Evolutionary conservation across 2,329 filamentous ascomycete genomes (phyloP).

Genomic region (Lachnellula occidentalis): DNA sequence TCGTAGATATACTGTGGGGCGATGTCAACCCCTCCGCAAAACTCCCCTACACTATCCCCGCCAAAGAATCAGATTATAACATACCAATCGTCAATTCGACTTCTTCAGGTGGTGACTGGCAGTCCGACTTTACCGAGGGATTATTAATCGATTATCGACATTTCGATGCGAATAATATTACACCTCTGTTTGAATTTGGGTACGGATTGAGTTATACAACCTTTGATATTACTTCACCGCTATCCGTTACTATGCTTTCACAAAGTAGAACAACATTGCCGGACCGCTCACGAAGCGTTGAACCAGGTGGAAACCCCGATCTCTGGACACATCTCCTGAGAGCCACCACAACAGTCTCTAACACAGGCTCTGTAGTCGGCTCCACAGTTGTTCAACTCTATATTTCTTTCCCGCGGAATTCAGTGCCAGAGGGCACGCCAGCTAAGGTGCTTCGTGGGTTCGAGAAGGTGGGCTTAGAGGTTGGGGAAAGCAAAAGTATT

Average conservation of each 20-base stretch:
- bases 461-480: slow-evolving; percentile 46
- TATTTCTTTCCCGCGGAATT: slow-evolving; percentile 8
- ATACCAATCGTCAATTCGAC: slow-evolving; percentile 42
- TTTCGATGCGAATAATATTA: slow-evolving; percentile 55
- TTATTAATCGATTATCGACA: slow-evolving; percentile 73
- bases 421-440: slow-evolving; percentile 36
- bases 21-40: slow-evolving; percentile 45
- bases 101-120: slow-evolving; percentile 13
- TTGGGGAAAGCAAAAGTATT: slow-evolving; percentile 40
- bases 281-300: slow-evolving; percentile 35
- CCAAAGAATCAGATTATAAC: slow-evolving; percentile 47
- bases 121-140: slow-evolving; percentile 69
- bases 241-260: slow-evolving; percentile 28
- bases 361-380: slow-evolving; percentile 40
- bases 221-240: slow-evolving; percentile 46
- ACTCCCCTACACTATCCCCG: slow-evolving; percentile 54
- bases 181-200: slow-evolving; percentile 73
- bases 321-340: slow-evolving; percentile 48
- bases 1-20: slow-evolving; percentile 57
- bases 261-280: slow-evolving; percentile 36
- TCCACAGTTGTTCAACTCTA: slow-evolving; percentile 30
- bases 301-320: slow-evolving; percentile 48
- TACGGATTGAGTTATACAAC: slow-evolving; percentile 74
- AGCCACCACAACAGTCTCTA: slow-evolving; percentile 43
- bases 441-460: slow-evolving; percentile 58